Evolutionary conservation across 768 basidiomycete genomes (phyloP), one percentile per base, ranked within the genome.

Genomic region (Xerocomus spinulosus): DNA sequence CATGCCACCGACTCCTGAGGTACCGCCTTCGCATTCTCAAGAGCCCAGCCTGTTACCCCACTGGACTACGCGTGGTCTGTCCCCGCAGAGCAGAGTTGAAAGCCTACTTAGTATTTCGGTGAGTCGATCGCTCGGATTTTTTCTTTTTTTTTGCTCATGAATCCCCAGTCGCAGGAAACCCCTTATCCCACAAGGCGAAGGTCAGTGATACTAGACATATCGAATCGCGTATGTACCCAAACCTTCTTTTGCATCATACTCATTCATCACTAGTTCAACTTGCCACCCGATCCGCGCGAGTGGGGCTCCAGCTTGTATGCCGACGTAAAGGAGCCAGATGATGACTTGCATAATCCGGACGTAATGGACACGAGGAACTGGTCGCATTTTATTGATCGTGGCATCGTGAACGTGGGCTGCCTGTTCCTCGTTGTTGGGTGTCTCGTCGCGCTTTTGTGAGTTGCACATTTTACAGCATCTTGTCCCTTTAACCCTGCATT

Each of bases 361-460:
- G 54, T 59, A 42, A 59, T 57, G 25, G 54, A 60, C 66, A 17
- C 59, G 60, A 25, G 64, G 68, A 40, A 54, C 35, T 48, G 66
- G 69, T 42, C 72, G 15, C 68, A 76, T 48, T 73, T 80, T 56
- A 80, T 80, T 14, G 60, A 70, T 48, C 72, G 88, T 68, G 87
- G 87, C 32, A 59, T 88, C 42, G 72, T 76, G 7, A 92, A 93
- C 60, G 61, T 88, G 0, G 83, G 88, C 2, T 91, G 86, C 61
- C 70, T 92, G 20, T 50, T 75, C 44, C 47, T 85, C 41, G 65
- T 91, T 13, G 70, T 76, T 23, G 44, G 64, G 44, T 69, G 69
- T 20, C 68, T 79, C 43, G 51, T 83, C 13, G 66, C 73, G 15
- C 72, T 85, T 35, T 87, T 87, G 84, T 85, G 61, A 68, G 81